Conservation (phyloP, 2,329 filamentous ascomycete species). For the Ceratocystis destructans region DNA sequence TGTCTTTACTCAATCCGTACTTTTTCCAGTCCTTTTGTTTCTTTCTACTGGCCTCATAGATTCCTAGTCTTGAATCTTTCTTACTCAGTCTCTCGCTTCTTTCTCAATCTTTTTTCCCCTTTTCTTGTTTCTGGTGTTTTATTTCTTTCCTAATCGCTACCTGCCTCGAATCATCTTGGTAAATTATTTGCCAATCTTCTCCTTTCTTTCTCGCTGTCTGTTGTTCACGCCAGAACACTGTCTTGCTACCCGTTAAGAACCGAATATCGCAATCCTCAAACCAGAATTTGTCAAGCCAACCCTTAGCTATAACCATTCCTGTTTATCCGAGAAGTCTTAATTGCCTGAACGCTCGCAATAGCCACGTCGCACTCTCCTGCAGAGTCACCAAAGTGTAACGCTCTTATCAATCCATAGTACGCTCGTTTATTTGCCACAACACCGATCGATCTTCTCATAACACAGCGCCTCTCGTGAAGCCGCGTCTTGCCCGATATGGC, state of each 20-base stretch:
- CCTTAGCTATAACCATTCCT: background rate
- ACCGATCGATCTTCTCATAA: background rate
- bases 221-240: background rate
- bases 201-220: background rate
- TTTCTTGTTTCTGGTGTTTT: background rate
- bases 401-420: background rate
- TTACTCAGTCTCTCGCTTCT: background rate
- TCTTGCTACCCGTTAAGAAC: background rate
- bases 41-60: constrained; percentile 1
- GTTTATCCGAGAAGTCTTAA: background rate
- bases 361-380: background rate
- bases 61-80: background rate
- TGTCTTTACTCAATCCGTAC: constrained; percentile 12
- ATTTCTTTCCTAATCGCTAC: background rate
- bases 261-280: background rate
- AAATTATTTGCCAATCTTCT: background rate
- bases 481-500: constrained; percentile 20
- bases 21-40: constrained; percentile 4
- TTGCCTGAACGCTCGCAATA: background rate
- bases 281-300: background rate
- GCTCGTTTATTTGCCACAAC: background rate
- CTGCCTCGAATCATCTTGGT: background rate
- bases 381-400: background rate
- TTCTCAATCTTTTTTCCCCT: background rate
- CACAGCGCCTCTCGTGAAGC: constrained; percentile 15